These are phyloP conservation scores for Suhomyces coccinellae DNA, from an alignment of 1,139 yeast species.

Conservation along the genomic window DNA sequence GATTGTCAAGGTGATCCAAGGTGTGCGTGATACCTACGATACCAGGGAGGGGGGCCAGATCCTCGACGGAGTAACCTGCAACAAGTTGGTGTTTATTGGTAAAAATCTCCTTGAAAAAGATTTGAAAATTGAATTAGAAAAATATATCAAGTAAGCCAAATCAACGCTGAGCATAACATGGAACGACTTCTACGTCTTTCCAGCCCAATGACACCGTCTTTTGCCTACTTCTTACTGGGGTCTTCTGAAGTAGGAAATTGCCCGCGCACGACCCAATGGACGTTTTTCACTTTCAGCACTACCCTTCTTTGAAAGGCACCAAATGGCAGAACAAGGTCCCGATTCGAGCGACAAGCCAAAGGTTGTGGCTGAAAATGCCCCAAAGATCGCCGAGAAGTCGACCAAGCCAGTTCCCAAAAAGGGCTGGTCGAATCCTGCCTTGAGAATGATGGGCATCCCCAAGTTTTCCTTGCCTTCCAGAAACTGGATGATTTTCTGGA, in stretches of 20 bases:
- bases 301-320: neutral
- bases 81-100: slow-evolving; percentile 82
- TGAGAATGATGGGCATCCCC: slow-evolving; percentile 84
- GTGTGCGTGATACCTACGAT: slow-evolving; percentile 91
- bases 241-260: neutral
- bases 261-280: slow-evolving; percentile 1
- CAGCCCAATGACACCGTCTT: too few relatives aligned
- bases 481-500: slow-evolving; percentile 92
- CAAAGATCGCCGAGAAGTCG: slow-evolving; percentile 2
- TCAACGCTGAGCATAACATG: neutral
- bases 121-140: slow-evolving; percentile 27
- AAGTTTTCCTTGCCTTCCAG: slow-evolving; percentile 78
- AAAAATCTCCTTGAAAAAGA: slow-evolving; percentile 49
- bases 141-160: slow-evolving; percentile 13
- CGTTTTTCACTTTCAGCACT: slow-evolving; percentile 1
- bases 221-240: neutral
- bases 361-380: slow-evolving; percentile 3
- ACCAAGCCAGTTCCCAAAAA: slow-evolving; percentile 25
- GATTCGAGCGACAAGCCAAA: slow-evolving; percentile 1
- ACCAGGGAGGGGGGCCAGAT: slow-evolving; percentile 54
- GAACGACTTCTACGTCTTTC: too few relatives aligned
- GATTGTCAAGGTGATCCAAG: slow-evolving; percentile 69
- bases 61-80: slow-evolving; percentile 36
- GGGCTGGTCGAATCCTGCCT: slow-evolving; percentile 82
- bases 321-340: slow-evolving; percentile 1